These are phyloP conservation scores for Coniferiporia sulphurascens DNA, from an alignment of 1,284 basidiomycete species.

Conservation along the genomic window DNA sequence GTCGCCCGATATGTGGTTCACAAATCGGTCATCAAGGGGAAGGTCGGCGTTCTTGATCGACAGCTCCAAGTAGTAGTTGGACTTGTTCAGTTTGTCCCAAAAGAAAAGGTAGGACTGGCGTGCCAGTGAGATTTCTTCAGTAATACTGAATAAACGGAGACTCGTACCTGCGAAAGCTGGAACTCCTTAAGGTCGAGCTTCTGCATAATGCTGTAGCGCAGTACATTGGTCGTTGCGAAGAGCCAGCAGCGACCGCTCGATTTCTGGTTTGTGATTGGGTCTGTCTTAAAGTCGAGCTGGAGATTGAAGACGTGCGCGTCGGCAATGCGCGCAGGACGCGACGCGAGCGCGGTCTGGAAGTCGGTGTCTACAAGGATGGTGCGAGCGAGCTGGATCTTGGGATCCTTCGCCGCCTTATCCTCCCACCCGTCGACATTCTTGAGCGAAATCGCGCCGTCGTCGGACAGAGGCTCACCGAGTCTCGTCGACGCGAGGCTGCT, in stretches of 20 bases:
- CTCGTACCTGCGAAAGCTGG: conserved; percentile 75
- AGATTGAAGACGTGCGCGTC: conserved; percentile 85
- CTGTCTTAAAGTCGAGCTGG: conserved; percentile 73
- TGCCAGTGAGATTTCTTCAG: background rate
- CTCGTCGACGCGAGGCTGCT: conserved; percentile 2
- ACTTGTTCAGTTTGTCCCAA: conserved; percentile 94
- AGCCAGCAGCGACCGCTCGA: conserved; percentile 89
- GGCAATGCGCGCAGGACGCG: conserved; percentile 57
- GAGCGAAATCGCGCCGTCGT: conserved; percentile 55
- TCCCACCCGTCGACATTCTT: conserved; percentile 65
- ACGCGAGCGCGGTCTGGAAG: conserved; percentile 61
- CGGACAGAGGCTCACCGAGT: conserved; percentile 27
- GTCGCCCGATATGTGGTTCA: conserved; percentile 71
- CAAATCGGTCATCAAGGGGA: conserved; percentile 77
- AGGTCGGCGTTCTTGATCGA: conserved; percentile 80
- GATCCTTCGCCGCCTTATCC: conserved; percentile 45
- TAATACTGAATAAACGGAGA: conserved; percentile 18
- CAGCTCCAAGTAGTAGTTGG: conserved; percentile 91
- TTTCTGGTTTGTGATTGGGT: conserved; percentile 85
- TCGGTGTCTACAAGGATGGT: conserved; percentile 76
- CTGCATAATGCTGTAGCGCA: conserved; percentile 82
- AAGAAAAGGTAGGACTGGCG: conserved; percentile 89
- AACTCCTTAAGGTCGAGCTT: conserved; percentile 83
- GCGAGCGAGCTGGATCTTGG: conserved; percentile 73
- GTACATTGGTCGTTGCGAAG: conserved; percentile 86